phyloP scores from a whole-genome alignment of 192 early-diverging fungal species.

The Pilaira anomala region DNA sequence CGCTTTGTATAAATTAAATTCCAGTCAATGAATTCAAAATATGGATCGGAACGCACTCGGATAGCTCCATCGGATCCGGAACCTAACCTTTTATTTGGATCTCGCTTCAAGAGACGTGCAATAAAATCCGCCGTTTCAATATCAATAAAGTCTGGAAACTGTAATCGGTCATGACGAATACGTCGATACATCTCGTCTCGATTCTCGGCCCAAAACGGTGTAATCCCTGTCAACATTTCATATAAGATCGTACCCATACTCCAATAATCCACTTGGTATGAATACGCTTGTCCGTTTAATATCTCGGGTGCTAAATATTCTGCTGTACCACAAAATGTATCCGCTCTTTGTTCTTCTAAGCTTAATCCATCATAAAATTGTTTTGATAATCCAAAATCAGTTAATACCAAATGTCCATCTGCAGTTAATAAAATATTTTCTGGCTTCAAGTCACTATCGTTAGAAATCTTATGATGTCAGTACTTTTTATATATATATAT shows the following conservation, averaged over 20 bases:
- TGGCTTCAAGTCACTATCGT: conserved; percentile 66
- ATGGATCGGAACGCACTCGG: conserved; percentile 69
- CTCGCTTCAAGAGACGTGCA: conserved; percentile 42
- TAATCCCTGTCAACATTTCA: conserved; percentile 84
- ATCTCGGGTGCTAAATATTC: conserved; percentile 83
- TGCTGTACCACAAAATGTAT: conserved; percentile 73
- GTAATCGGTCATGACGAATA: conserved; percentile 46
- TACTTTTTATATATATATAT: background rate
- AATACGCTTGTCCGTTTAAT: conserved; percentile 54
- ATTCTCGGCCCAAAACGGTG: conserved; percentile 54
- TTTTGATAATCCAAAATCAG: conserved; percentile 92
- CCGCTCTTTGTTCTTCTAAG: conserved; percentile 26
- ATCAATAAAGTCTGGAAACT: conserved; percentile 44
- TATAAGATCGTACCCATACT: conserved; percentile 83
- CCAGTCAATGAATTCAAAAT: conserved; percentile 75
- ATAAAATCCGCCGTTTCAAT: conserved; percentile 42
- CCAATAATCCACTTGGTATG: conserved; percentile 87
- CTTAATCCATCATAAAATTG: conserved; percentile 28
- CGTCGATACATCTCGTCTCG: conserved; percentile 50
- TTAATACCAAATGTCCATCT: conserved; percentile 81
- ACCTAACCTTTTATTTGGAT: conserved; percentile 64
- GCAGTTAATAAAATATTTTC: conserved; percentile 69
- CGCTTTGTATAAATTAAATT: conserved; percentile 56
- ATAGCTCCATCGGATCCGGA: conserved; percentile 43
- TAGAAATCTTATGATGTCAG: background rate